Evolutionary conservation across 139 green algal genomes (phyloP).

Genomic region (Chlorokybus atmophyticus): DNA sequence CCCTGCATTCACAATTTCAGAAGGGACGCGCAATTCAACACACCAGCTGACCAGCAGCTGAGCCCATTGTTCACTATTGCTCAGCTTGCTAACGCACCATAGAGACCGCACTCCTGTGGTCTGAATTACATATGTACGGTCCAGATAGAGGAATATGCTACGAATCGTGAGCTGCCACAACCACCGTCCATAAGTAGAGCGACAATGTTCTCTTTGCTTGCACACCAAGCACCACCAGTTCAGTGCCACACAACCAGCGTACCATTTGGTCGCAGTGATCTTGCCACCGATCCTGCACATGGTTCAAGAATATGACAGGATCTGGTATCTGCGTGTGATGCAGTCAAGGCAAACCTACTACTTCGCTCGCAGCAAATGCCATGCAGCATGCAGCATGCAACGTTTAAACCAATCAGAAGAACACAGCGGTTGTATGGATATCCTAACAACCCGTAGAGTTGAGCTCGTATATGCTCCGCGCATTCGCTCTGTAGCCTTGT

Average conservation of each 20-base stretch:
- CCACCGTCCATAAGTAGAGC: neutral
- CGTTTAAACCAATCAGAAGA: neutral
- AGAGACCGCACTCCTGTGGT: constrained; percentile 46
- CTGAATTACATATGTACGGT: constrained; percentile 79
- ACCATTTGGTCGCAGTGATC: constrained; percentile 53
- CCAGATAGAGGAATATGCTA: constrained; percentile 91
- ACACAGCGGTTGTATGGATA: neutral
- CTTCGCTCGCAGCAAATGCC: too few relatives aligned
- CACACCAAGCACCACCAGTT: too few relatives aligned
- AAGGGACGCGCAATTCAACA: too few relatives aligned
- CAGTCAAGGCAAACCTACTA: too few relatives aligned
- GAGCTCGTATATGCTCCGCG: constrained; percentile 47
- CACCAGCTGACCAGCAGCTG: too few relatives aligned
- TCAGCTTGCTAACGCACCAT: constrained; percentile 39
- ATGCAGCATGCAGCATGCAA: too few relatives aligned
- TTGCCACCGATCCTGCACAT: constrained; percentile 51
- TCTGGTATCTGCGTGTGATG: constrained; percentile 34
- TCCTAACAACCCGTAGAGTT: constrained; percentile 35
- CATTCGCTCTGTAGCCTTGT: constrained; percentile 51
- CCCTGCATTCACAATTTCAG: constrained; percentile 29
- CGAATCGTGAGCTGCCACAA: constrained; percentile 54
- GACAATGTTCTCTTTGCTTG: too few relatives aligned
- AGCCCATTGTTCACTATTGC: too few relatives aligned
- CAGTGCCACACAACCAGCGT: too few relatives aligned
- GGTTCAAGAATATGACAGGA: constrained; percentile 53